Evolutionary conservation across 2,329 filamentous ascomycete genomes (phyloP).

Genomic region (Chaetomiaceae sp.): DNA sequence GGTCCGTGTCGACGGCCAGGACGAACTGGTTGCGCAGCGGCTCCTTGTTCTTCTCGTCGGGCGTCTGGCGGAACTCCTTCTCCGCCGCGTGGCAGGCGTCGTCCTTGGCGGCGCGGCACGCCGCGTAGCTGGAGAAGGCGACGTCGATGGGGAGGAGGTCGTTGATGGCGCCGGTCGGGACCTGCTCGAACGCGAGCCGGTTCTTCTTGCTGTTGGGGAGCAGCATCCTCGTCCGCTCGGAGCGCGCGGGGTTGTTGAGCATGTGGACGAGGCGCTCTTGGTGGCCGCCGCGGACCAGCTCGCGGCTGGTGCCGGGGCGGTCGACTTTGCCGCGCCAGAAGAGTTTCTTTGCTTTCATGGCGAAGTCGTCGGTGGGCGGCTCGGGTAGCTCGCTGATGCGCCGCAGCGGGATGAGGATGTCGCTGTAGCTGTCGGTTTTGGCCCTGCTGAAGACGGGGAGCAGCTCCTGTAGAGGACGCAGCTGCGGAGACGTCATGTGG

Average conservation of each 20-base stretch:
- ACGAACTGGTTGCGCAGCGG: slow-evolving; percentile 66
- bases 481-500: slow-evolving; percentile 59
- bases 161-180: slow-evolving; percentile 52
- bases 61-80: slow-evolving; percentile 46
- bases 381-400: slow-evolving; percentile 41
- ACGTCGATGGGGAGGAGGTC: slow-evolving; percentile 51
- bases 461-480: slow-evolving; percentile 59
- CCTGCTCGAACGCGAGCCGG: slow-evolving; percentile 52
- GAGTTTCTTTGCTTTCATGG: slow-evolving; percentile 58
- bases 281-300: slow-evolving; percentile 63
- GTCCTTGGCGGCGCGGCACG: slow-evolving; percentile 36
- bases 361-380: slow-evolving; percentile 50
- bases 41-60: slow-evolving; percentile 35
- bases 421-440: slow-evolving; percentile 67
- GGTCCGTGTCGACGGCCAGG: slow-evolving; percentile 66
- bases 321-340: slow-evolving; percentile 73
- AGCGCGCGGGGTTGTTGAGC: slow-evolving; percentile 52
- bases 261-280: slow-evolving; percentile 68
- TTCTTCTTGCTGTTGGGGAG: slow-evolving; percentile 44
- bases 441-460: slow-evolving; percentile 72
- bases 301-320: slow-evolving; percentile 43
- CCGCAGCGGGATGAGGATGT: slow-evolving; percentile 68
- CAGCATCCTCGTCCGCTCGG: slow-evolving; percentile 50
- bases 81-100: slow-evolving; percentile 42
- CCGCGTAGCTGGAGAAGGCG: slow-evolving; percentile 54